Evolutionary conservation across 169 alveolate species (phyloP), one percentile per base, ranked within the genome.

Genomic region (Fabrea salina): DNA sequence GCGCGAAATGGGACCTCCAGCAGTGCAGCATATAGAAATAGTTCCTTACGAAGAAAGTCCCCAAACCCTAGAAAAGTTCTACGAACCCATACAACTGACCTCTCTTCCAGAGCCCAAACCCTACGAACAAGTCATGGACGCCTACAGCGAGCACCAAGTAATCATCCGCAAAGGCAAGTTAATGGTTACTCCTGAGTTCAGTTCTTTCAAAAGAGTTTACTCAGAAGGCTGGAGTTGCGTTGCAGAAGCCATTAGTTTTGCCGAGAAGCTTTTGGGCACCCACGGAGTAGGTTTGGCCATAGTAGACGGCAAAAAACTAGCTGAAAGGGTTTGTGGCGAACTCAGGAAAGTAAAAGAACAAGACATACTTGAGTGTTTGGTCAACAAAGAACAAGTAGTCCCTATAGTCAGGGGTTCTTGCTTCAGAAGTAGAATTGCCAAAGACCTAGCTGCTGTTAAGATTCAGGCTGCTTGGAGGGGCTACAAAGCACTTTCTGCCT

Each of bases 181-280:
- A 1, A 32, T 85, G 22, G 90, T 76, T 5, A 76, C 94, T 1
- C 90, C 90, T 40, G 94, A 88, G 61, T 88, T 57, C 44, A 5
- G 68, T 13, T 30, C 78, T 37, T 88, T 80, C 40, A 82, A 85
- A 68, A 79, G 84, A 54, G 54, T 41, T 27, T 75, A 22, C 53
- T 25, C 27, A 32, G 71, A 75, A 50, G 58, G 56, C n/a, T 88
- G 93, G 97, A 88, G 91, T 7, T 79, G 83, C n/a, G 85, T 93
- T 2, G 76, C 82, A 30, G 81, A 82, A 50, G 72, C 90, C 30
- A 75, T 93, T 19, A 78, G 81, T 50, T 70, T 80, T 53, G 79
- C 91, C 53, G 93, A 89, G 47, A 84, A 87, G 70, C 30, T 84
- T 16, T 51, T 87, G 22, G 68, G 76, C 27, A 49, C 66, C 51